Conservation (phyloP, 306 rosid genomes). For the Ormosia emarginata region DNA sequence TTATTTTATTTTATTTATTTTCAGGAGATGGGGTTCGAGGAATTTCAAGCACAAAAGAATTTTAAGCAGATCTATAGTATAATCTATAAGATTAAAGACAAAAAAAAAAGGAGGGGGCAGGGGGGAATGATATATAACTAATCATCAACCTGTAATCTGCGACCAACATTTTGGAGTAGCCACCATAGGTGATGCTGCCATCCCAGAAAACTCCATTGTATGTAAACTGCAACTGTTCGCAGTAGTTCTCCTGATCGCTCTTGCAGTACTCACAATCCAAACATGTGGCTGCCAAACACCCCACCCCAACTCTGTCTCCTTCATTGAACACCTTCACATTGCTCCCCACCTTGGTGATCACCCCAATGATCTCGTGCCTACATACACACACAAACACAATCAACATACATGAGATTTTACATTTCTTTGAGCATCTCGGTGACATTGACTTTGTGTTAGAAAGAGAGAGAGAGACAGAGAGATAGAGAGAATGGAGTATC, state of each 20-base stretch:
- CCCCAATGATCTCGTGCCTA: slow-evolving; percentile 72
- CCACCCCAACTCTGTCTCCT: slow-evolving; percentile 77
- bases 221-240: slow-evolving; percentile 38
- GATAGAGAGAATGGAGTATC: neutral
- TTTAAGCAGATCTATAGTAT: neutral
- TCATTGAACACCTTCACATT: slow-evolving; percentile 52
- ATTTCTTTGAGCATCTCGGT: neutral
- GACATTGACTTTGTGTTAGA: neutral
- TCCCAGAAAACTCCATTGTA: slow-evolving; percentile 84
- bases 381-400: neutral
- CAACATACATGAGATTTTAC: neutral
- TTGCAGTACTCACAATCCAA: slow-evolving; percentile 60
- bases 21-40: too few species aligned
- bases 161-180: slow-evolving; percentile 60
- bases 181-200: slow-evolving; percentile 79
- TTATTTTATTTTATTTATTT: too few species aligned
- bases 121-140: neutral
- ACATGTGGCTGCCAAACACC: slow-evolving; percentile 68
- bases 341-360: slow-evolving; percentile 60
- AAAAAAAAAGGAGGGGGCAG: too few species aligned
- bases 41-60: too few species aligned
- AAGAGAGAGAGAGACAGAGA: neutral
- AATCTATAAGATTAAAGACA: too few species aligned
- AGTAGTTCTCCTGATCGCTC: slow-evolving; percentile 55
- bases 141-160: slow-evolving; percentile 56